Conservation (phyloP, 345 rosid species). For the thale cress (Arabidopsis thaliana) region TAIR10.1 NC_003076.8:19162501-19163000, state of each 20-base stretch:
- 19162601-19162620: slow-evolving; percentile 80
- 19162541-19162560: background rate
- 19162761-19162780: slow-evolving; percentile 27
- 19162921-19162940: background rate
- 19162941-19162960: background rate
- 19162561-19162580: background rate
- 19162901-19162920: background rate
- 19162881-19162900: background rate
- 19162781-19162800: slow-evolving; percentile 81
- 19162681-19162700: slow-evolving; percentile 8
- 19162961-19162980: slow-evolving; percentile 8
- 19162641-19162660: slow-evolving; percentile 95
- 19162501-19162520: slow-evolving; percentile 67
- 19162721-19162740: background rate
- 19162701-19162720: background rate
- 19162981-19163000: background rate
- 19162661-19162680: slow-evolving; percentile 94
- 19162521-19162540: background rate
- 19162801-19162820: slow-evolving; percentile 79
- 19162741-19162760: background rate
- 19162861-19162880: slow-evolving; percentile 4
- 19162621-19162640: slow-evolving; percentile 88
- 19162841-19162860: slow-evolving; percentile 70
- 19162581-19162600: slow-evolving; percentile 62
- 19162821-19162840: slow-evolving; percentile 74